phyloP scores from a whole-genome alignment of 2,329 filamentous ascomycete species.

The Alternaria atra region DNA sequence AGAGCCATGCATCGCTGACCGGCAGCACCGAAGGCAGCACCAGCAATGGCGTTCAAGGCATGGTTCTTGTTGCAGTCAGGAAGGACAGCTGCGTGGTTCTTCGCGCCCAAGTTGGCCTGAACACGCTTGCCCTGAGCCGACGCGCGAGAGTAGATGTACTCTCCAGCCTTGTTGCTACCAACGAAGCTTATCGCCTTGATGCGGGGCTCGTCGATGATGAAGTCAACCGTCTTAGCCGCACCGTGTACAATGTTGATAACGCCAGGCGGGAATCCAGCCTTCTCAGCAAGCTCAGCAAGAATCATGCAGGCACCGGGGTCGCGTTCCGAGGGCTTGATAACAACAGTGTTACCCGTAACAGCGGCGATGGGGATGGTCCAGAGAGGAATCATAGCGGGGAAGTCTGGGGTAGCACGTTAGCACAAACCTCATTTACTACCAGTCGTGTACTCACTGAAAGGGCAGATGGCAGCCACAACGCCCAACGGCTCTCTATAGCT shows the following conservation, averaged over 20 bases:
- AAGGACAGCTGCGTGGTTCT: constrained; percentile 86
- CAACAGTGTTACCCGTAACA: constrained; percentile 82
- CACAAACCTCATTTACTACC: not conserved
- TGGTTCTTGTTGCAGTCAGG: constrained; percentile 92
- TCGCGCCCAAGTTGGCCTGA: constrained; percentile 86
- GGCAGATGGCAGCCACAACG: constrained; percentile 84
- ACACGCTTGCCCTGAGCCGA: constrained; percentile 88
- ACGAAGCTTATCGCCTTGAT: constrained; percentile 91
- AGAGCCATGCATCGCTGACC: constrained; percentile 89
- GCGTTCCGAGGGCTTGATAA: constrained; percentile 87
- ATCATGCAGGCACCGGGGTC: constrained; percentile 88
- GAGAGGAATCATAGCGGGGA: constrained; percentile 91
- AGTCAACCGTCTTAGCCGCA: constrained; percentile 81
- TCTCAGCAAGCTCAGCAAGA: constrained; percentile 78
- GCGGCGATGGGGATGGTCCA: constrained; percentile 89
- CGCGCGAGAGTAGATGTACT: constrained; percentile 82
- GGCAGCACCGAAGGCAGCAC: constrained; percentile 84
- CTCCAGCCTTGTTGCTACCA: constrained; percentile 85
- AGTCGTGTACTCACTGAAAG: constrained; percentile 71
- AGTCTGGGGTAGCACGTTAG: constrained; percentile 65
- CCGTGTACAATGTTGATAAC: constrained; percentile 87
- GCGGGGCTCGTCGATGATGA: constrained; percentile 82
- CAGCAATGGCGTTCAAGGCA: constrained; percentile 82
- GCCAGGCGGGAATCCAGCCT: constrained; percentile 83
- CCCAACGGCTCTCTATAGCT: constrained; percentile 84